These are phyloP conservation scores for Barbatosphaeria neglecta DNA, from an alignment of 495 filamentous ascomycete genomes.

Conservation along the genomic window DNA sequence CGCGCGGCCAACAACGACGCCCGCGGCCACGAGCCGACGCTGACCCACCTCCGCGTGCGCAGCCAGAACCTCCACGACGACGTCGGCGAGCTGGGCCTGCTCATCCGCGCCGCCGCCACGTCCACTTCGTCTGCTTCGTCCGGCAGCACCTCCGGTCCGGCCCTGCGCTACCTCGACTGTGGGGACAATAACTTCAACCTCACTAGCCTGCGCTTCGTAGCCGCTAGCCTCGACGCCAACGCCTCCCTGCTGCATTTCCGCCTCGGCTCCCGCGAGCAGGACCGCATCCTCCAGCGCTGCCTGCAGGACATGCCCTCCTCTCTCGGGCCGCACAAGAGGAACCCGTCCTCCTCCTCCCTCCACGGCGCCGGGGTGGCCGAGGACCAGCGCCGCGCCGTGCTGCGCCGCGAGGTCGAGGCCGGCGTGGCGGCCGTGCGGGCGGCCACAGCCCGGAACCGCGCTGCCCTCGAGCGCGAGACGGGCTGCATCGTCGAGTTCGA, in stretches of 20 bases:
- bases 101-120: slow-evolving; percentile 17
- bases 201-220: slow-evolving; percentile 19
- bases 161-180: slow-evolving; percentile 18
- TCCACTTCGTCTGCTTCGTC: too few relatives aligned
- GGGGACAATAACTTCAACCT: slow-evolving; percentile 30
- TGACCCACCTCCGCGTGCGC: slow-evolving; percentile 69
- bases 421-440: neutral
- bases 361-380: neutral
- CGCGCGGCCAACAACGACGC: too few relatives aligned
- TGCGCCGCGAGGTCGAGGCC: neutral
- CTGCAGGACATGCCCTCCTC: neutral
- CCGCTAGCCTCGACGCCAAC: slow-evolving; percentile 16
- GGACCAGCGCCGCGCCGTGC: neutral
- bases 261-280: slow-evolving; percentile 7
- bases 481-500: neutral
- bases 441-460: neutral
- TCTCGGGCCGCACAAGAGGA: neutral
- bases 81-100: slow-evolving; percentile 37
- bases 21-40: slow-evolving; percentile 60
- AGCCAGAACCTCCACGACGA: slow-evolving; percentile 37
- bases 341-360: neutral
- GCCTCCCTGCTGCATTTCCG: slow-evolving; percentile 15
- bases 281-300: slow-evolving; percentile 4
- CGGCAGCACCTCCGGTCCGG: too few relatives aligned
- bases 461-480: neutral